Evolutionary conservation across 495 filamentous ascomycete genomes (phyloP), one percentile per base, ranked within the genome.

Genomic region (Margaritispora aquatica): DNA sequence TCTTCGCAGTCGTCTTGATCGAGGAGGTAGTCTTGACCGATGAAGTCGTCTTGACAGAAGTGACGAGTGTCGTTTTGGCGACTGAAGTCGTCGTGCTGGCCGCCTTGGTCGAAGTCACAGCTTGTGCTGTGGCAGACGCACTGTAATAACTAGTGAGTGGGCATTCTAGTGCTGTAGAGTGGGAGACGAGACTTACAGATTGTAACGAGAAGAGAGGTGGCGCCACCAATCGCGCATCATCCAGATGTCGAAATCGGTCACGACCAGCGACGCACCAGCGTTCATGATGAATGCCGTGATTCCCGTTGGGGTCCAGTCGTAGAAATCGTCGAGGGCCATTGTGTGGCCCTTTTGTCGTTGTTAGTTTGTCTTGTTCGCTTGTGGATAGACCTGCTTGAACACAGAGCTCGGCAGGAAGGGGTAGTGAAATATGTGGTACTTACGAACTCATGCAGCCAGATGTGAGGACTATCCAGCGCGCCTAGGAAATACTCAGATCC

Each of bases 191-290:
- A n/a, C 44, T n/a, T n/a, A n/a, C 17, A 47, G 44, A 47, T 47
- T 47, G 20, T 56, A 44, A 26, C 29, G 54, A 24, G 29, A 46
- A 26, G 31, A 21, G 17, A 53, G 21, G 51, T 53, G 22, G 21
- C 51, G 21, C 60, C 60, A 63, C 57, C 57, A 63, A 21, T 63
- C 51, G 20, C 60, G 26, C 34, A 63, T 26, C 60, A 63, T 63
- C 60, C 60, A 63, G 26, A 55, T 51, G 22, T 63, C 60, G 31
- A 63, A 63, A 51, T 63, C 60, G 19, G 60, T 63, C 17, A 63
- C 44, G 1, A 52, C 51, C 15, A 38, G 20, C 13, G 60, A 54
- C 15, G 55, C 31, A 19, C 60, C 60, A 19, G 56, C 57, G 15
- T 36, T 21, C 60, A 63, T 63, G 29, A 63, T 59, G 21, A 63